Evolutionary conservation across 208 protist genomes (phyloP).

Genomic region (Zelonia costaricensis): DNA sequence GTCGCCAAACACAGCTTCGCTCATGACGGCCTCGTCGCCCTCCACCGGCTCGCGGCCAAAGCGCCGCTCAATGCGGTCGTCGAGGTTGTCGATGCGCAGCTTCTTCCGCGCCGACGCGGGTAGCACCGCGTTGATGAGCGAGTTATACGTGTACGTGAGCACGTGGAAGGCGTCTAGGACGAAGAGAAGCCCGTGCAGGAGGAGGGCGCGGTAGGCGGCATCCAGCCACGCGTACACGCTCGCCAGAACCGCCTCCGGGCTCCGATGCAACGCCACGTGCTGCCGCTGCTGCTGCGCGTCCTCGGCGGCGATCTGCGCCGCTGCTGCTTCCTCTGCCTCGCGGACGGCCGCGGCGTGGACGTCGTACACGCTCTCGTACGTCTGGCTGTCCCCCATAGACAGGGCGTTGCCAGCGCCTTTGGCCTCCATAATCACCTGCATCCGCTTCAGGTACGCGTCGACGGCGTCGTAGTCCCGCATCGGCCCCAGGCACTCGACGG

Average conservation of each 20-base stretch:
- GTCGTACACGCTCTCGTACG: conserved; percentile 57
- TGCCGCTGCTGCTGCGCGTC: conserved; percentile 3
- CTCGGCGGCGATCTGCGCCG: conserved; percentile 30
- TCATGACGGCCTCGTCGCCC: conserved; percentile 3
- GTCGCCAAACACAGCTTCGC: not conserved
- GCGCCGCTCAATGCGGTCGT: conserved; percentile 36
- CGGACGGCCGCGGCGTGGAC: conserved; percentile 27
- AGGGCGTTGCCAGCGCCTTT: not conserved
- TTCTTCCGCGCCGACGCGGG: conserved; percentile 6
- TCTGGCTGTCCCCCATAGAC: conserved; percentile 15
- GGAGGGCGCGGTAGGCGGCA: conserved; percentile 31
- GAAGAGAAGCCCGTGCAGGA: conserved; percentile 46
- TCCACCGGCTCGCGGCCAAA: not conserved
- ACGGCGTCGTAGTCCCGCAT: conserved; percentile 58
- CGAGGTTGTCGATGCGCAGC: conserved; percentile 31
- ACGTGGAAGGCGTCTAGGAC: conserved; percentile 35
- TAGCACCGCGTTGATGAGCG: conserved; percentile 15
- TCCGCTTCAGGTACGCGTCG: conserved; percentile 43
- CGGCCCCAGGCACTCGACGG: conserved; percentile 58
- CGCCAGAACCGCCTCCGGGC: not conserved
- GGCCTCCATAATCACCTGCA: conserved; percentile 26
- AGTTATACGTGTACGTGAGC: conserved; percentile 48
- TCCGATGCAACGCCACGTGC: not conserved
- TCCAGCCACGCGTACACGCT: conserved; percentile 5
- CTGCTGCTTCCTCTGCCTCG: conserved; percentile 36